These are phyloP conservation scores for Eucalyptus regnans DNA, from an alignment of 345 rosid genomes.

Conservation along the genomic window DNA sequence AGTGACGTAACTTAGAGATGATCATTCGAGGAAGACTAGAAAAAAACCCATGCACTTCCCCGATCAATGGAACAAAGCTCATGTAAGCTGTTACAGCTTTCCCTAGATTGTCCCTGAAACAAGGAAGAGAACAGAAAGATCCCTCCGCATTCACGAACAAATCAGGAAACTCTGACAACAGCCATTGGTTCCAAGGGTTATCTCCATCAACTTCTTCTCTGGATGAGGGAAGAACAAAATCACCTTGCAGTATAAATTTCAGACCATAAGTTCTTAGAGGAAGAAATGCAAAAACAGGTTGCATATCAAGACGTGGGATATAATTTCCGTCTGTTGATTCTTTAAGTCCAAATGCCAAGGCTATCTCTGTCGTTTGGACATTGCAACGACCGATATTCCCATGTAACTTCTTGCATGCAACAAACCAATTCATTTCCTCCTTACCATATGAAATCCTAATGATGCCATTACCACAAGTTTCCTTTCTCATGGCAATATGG, in stretches of 20 bases:
- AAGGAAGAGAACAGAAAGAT: conserved; percentile 74
- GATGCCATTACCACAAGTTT: conserved; percentile 53
- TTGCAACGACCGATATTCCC: conserved; percentile 36
- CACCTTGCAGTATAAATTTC: conserved; percentile 92
- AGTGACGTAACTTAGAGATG: conserved; percentile 41
- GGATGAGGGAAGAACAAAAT: conserved; percentile 94
- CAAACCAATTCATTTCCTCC: conserved; percentile 80
- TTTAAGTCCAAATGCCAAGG: conserved; percentile 76
- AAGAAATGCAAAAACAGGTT: conserved; percentile 92
- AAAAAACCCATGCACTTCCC: conserved; percentile 94
- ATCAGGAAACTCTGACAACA: conserved; percentile 64
- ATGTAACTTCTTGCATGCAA: conserved; percentile 61
- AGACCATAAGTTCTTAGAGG: conserved; percentile 91
- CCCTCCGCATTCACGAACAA: conserved; percentile 64
- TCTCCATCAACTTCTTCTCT: conserved; percentile 94
- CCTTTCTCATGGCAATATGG: conserved; percentile 62
- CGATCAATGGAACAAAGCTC: conserved; percentile 84
- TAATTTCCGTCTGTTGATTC: conserved; percentile 48
- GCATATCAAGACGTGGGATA: conserved; percentile 44
- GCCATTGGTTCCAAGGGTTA: conserved; percentile 95
- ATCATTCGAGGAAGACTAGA: conserved; percentile 68
- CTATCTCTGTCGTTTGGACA: conserved; percentile 67
- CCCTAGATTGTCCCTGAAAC: conserved; percentile 58
- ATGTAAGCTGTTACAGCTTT: conserved; percentile 73
- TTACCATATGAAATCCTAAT: conserved; percentile 66